Percentiles rank a stretch among this genome's conserved stretches.
phyloP scores from a whole-genome alignment of 176 grass and related monocot species.

The Melocanna baccifera region DNA sequence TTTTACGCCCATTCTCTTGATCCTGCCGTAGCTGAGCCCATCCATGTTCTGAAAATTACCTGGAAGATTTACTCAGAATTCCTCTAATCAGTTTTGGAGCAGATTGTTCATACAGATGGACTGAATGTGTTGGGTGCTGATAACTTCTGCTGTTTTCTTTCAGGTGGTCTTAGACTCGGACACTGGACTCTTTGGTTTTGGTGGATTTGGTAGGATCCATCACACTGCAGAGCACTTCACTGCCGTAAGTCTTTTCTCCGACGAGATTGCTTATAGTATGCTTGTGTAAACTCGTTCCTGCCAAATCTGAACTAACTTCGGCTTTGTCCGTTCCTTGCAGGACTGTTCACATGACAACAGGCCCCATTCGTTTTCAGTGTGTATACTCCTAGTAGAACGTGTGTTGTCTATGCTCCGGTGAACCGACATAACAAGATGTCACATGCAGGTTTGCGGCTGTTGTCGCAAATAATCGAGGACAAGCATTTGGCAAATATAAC shows the following conservation, averaged over 20 bases:
- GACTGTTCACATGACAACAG: constrained; percentile 75
- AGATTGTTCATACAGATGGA: constrained; percentile 16
- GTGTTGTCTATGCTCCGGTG: constrained; percentile 78
- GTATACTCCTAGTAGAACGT: constrained; percentile 85
- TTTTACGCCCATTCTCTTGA: background rate
- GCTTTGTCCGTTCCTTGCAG: constrained; percentile 37
- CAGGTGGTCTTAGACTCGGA: constrained; percentile 92
- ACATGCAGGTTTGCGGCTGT: background rate
- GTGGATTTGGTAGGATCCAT: constrained; percentile 84
- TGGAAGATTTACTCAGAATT: background rate
- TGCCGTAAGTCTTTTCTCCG: constrained; percentile 46
- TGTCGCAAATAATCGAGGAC: background rate
- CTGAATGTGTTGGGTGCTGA: constrained; percentile 9
- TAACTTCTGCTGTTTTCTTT: constrained; percentile 22
- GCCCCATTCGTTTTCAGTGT: constrained; percentile 69
- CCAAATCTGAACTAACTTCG: constrained; percentile 14
- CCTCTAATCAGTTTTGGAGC: constrained; percentile 1
- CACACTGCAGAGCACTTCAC: constrained; percentile 73
- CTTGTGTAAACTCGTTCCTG: background rate
- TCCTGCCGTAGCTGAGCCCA: constrained; percentile 2
- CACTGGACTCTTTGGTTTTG: constrained; percentile 84
- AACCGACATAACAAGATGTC: constrained; percentile 33
- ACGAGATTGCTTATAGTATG: background rate
- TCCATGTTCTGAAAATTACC: background rate
- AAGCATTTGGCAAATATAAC: constrained; percentile 1